Percentiles rank a stretch among this genome's conserved stretches.
Conservation (phyloP, 768 basidiomycete species). For the Lentinula boryana region DNA sequence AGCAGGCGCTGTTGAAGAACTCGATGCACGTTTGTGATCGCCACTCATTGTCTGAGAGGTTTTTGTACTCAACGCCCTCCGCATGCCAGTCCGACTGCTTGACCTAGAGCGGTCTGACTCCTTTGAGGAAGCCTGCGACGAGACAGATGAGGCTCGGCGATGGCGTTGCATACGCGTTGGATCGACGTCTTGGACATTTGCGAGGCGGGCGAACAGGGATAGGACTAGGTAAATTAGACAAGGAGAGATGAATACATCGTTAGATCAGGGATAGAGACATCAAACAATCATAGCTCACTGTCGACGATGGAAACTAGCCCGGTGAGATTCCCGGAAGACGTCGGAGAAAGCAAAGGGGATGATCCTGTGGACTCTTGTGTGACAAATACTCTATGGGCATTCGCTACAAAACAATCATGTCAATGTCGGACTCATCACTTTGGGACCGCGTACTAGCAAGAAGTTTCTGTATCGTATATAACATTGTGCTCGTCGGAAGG, state of each 20-base stretch:
- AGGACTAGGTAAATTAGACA: constrained; percentile 43
- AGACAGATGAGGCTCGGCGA: constrained; percentile 70
- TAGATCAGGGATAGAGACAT: not conserved
- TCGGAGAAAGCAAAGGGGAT: constrained; percentile 41
- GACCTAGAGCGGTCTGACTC: constrained; percentile 27
- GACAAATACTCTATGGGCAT: constrained; percentile 75
- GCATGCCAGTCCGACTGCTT: constrained; percentile 33
- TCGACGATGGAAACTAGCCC: constrained; percentile 84
- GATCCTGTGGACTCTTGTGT: constrained; percentile 52
- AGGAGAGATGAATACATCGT: not conserved
- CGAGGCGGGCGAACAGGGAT: constrained; percentile 71
- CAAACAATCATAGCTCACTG: constrained; percentile 37
- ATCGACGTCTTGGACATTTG: constrained; percentile 69
- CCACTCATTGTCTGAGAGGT: not conserved
- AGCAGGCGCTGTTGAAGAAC: not conserved
- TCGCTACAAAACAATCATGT: constrained; percentile 38
- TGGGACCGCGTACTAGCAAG: constrained; percentile 61
- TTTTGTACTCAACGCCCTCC: constrained; percentile 8
- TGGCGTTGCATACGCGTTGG: constrained; percentile 76
- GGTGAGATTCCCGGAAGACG: constrained; percentile 43
- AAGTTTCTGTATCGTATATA: constrained; percentile 73
- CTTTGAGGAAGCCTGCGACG: constrained; percentile 44
- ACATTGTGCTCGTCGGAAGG: constrained; percentile 52
- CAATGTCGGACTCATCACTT: not conserved
- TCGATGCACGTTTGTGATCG: not conserved